Percentiles rank a stretch among this genome's conserved stretches.
These are phyloP conservation scores for Neonectria hederae DNA, from an alignment of 2,329 filamentous ascomycete genomes.

Conservation along the genomic window DNA sequence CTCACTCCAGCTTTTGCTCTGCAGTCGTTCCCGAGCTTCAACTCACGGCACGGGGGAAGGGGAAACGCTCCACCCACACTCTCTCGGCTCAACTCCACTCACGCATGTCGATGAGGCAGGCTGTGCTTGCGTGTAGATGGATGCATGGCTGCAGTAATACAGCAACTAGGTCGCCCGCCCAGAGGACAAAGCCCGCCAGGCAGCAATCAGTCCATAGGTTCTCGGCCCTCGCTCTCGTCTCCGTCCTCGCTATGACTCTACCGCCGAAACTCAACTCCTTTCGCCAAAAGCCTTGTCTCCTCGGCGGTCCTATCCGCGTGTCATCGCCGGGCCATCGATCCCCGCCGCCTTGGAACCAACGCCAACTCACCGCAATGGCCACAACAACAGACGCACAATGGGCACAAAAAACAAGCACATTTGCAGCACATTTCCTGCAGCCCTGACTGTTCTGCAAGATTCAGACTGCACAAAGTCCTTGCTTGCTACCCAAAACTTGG, in stretches of 20 bases:
- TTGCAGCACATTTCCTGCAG: not conserved
- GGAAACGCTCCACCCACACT: not conserved
- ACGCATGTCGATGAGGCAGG: not conserved
- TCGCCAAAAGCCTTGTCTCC: not conserved
- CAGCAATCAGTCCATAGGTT: not conserved
- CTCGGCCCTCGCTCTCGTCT: not conserved
- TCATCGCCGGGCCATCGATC: not conserved
- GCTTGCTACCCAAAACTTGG: not conserved
- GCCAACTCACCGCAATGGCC: not conserved
- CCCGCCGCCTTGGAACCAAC: not conserved
- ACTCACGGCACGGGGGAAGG: not conserved
- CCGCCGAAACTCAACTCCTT: not conserved
- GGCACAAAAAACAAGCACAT: not conserved
- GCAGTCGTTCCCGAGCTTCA: not conserved
- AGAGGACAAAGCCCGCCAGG: not conserved
- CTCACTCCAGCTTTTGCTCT: not conserved
- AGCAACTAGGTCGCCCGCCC: not conserved
- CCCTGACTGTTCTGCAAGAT: constrained; percentile 6
- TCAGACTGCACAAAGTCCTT: not conserved
- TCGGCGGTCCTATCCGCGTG: not conserved
- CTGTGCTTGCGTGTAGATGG: not conserved
- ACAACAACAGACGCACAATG: not conserved
- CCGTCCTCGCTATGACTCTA: not conserved
- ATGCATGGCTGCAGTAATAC: constrained; percentile 2
- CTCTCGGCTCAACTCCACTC: not conserved